Percentiles rank a stretch among this genome's conserved stretches.
Evolutionary conservation across 306 rosid species (phyloP).

Genomic region (Cucumis sativus): DNA sequence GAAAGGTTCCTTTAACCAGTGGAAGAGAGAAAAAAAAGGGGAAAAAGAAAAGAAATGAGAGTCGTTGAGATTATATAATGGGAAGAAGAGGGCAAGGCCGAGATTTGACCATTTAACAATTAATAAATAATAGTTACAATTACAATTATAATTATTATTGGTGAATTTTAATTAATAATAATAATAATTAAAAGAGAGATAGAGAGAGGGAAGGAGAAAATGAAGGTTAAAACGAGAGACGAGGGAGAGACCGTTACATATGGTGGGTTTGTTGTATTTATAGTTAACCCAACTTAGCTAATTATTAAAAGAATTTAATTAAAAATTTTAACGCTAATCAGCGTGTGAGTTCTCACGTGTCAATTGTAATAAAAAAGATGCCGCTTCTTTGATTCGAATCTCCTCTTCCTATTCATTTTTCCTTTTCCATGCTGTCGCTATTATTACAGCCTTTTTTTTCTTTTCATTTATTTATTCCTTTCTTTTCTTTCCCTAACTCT

Average conservation of each 20-base stretch:
- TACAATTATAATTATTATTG: no score
- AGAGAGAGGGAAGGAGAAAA: background rate
- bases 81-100: conserved; percentile 13
- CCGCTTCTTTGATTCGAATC: conserved; percentile 3
- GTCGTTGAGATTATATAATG: conserved; percentile 22
- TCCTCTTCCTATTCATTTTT: background rate
- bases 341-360: background rate
- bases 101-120: conserved; percentile 22
- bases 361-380: background rate
- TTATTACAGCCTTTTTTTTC: background rate
- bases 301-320: no score
- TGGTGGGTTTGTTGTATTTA: background rate
- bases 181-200: background rate
- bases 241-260: conserved; percentile 4
- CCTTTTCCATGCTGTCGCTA: background rate
- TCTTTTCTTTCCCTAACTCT: background rate
- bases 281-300: background rate
- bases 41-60: background rate
- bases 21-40: background rate
- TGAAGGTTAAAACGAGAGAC: background rate
- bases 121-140: background rate
- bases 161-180: background rate
- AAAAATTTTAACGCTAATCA: background rate
- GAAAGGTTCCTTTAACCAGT: background rate
- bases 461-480: background rate